A percentile compares a stretch with the other conserved stretches of the same genome.
phyloP scores from a whole-genome alignment of 768 basidiomycete species.

The Lentinula guzmanii region DNA sequence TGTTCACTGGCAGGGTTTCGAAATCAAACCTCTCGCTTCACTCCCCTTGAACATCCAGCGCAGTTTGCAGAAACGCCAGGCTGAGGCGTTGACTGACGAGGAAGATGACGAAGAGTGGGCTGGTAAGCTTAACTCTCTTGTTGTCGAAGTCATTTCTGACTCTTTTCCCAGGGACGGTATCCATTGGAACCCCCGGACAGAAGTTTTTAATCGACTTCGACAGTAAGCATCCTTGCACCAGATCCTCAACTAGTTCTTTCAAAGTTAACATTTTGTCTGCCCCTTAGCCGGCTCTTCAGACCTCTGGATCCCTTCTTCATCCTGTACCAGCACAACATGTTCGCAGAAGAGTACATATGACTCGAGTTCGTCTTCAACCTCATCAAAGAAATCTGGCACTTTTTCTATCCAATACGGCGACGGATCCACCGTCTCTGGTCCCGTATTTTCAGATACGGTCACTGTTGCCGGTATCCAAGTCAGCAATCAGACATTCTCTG shows the following conservation, averaged over 20 bases:
- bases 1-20: constrained; percentile 16
- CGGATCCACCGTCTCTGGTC: constrained; percentile 32
- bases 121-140: constrained; percentile 18
- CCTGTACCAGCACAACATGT: constrained; percentile 23
- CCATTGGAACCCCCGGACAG: constrained; percentile 11
- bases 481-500: constrained; percentile 23
- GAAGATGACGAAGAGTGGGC: constrained; percentile 32
- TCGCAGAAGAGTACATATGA: constrained; percentile 22
- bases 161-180: no score
- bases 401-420: constrained; percentile 41
- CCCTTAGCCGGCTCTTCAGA: constrained; percentile 25
- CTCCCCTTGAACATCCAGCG: constrained; percentile 15
- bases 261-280: neutral
- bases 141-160: no score
- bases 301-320: constrained; percentile 27
- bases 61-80: constrained; percentile 24
- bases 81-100: constrained; percentile 27
- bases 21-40: constrained; percentile 21
- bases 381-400: constrained; percentile 18
- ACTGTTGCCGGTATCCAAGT: constrained; percentile 14
- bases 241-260: neutral
- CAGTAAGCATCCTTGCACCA: constrained; percentile 17
- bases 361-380: constrained; percentile 23
- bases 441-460: constrained; percentile 32
- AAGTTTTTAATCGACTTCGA: constrained; percentile 35